Base-by-base conservation (phyloP, 2,329 filamentous ascomycete species). In the Pyrenochaeta sp. region DNA sequence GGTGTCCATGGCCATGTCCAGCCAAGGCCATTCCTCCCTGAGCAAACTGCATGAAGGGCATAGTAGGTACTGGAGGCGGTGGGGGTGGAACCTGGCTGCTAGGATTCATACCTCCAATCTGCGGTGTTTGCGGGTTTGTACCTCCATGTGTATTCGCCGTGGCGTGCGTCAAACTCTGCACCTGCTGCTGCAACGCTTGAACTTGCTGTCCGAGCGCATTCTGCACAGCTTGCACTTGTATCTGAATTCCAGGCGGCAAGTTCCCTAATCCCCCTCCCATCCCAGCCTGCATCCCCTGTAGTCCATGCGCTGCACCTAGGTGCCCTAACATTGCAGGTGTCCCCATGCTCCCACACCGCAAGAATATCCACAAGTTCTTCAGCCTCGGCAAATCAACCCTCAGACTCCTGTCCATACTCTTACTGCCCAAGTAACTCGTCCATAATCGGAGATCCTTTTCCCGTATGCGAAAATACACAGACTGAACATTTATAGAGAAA, bases 371-470 rank as follows among this genome's bases (percentile, higher is more conserved):
- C 30, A 76, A 56, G 37, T 50, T 69, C 64, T 68, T 73, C 48
- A 77, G 57, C 20, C 66, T 66, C 2, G 75, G 75, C 46, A 76
- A 56, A 52, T 77, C 75, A 18, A 46, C 48, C 31, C 61, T 65
- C 31, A 77, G 57, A 23, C 70, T 73, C 31, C 75, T 63, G 14
- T 67, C 65, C 17, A 40, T 29, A 14, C 53, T 64, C 39, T 58
- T 68, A 36, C 68, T 72, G n/a, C 70, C 66, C 17, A 77, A 61
- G 49, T 77, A 77, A 12, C 47, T 52, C 1, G 69, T 73, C 74
- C 74, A 77, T 27, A 76, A 58, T 20, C 69, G 60, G 29, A 77
- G 56, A 43, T 77, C 75, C 31, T 69, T 69, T 37, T 76, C 73
- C 33, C 69, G 68, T 39, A 77, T 71, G 27, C 72, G 69, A 27